Base-by-base conservation (phyloP, 192 early-diverging fungal species). In the Ambispora gerdemannii region DNA sequence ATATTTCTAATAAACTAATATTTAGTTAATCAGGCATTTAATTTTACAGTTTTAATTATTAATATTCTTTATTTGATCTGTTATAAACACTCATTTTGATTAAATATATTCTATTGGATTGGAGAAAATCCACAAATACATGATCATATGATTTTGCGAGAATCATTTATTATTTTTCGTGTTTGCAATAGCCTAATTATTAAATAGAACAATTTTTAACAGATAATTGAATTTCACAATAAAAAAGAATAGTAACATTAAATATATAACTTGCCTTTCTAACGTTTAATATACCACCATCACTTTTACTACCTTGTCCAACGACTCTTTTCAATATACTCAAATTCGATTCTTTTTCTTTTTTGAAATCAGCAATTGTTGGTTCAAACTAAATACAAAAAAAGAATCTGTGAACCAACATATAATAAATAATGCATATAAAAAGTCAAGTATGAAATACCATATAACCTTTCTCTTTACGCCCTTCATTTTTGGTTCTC, bases 401-500 rank as follows among this genome's bases (percentile, higher is more conserved):
- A 22, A 49, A 56, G 38, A 43, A 43, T 10, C 15, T 43, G 6
- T 43, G 15, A 43, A 10, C 15, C n/a, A n/a, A n/a, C n/a, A n/a
- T n/a, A n/a, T n/a, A n/a, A n/a, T n/a, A n/a, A n/a, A n/a, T n/a
- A n/a, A n/a, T n/a, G n/a, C n/a, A 27, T 28, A 6, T 11, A 31
- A 36, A 53, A 36, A 38, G 33, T 35, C 15, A 32, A 11, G 19
- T 11, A 51, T 47, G 6, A 20, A 25, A 6, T 4, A 69, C 32
- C 19, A 47, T 38, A 20, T 60, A 73, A 78, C 77, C 74, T 80
- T 85, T 56, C 89, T 82, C 75, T 87, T 89, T 33, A 89, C 72
- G 50, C 89, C 89, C 83, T 94, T 98, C 75, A 90, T 75, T 77
- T 92, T 89, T 53, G 88, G 85, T 75, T 98, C 96, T 27, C 90